Conservation (phyloP, 345 rosid genomes). For the Kernera saxatilis region DNA sequence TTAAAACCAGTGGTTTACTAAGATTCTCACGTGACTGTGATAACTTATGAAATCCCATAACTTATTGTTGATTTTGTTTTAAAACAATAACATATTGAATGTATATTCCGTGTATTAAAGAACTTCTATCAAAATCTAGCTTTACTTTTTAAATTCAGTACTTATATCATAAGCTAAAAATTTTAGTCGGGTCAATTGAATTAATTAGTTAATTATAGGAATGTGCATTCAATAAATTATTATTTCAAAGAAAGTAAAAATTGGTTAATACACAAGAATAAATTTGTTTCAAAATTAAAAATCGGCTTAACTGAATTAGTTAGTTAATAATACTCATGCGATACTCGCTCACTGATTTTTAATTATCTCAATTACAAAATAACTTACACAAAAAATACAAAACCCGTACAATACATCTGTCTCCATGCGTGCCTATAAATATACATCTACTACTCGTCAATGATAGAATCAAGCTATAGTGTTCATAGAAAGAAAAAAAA, state of each 20-base stretch:
- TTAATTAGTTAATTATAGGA: not conserved
- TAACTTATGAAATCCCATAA: no score
- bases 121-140: not conserved
- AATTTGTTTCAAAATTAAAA: not conserved
- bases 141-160: not conserved
- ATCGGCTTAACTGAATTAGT: not conserved
- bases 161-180: not conserved
- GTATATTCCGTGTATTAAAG: not conserved
- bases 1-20: not conserved
- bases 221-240: not conserved
- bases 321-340: not conserved
- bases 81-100: not conserved
- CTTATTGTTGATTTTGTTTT: not conserved
- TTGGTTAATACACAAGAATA: not conserved
- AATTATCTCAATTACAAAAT: not conserved
- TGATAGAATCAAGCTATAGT: not conserved
- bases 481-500: not conserved
- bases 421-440: slow-evolving; percentile 18
- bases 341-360: not conserved
- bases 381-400: not conserved
- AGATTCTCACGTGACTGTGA: slow-evolving; percentile 14
- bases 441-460: not conserved
- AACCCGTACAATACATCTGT: not conserved
- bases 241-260: not conserved
- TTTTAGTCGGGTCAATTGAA: not conserved